phyloP scores from a whole-genome alignment of 164 flowering plant species.

The Warburgia ugandensis region DNA sequence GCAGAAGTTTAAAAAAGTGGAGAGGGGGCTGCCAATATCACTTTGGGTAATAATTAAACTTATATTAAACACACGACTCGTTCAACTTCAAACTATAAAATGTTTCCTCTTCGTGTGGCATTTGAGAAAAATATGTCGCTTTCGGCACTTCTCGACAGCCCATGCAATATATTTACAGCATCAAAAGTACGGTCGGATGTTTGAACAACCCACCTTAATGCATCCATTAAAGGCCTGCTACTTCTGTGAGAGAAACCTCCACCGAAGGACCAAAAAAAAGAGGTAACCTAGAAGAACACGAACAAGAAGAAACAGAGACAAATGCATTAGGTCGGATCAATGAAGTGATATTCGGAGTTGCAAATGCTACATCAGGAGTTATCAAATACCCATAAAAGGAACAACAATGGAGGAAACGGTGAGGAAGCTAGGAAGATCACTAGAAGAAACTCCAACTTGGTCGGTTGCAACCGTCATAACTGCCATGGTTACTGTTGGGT shows the following conservation, averaged over 20 bases:
- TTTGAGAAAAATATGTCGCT: too few species aligned
- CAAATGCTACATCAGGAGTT: too few species aligned
- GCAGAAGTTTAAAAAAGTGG: too few species aligned
- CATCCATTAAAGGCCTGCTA: background rate
- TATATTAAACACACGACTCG: too few species aligned
- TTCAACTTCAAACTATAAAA: too few species aligned
- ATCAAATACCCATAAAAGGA: background rate
- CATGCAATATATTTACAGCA: background rate
- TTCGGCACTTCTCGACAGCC: background rate
- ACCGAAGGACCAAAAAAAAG: too few species aligned
- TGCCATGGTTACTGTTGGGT: conserved; percentile 54
- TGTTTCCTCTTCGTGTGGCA: too few species aligned
- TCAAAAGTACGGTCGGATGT: background rate
- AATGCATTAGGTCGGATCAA: background rate
- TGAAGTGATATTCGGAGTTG: background rate
- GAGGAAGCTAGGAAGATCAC: conserved; percentile 34
- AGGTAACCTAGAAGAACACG: background rate
- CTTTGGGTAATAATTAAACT: too few species aligned
- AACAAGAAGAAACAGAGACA: background rate
- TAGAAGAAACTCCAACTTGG: conserved; percentile 75
- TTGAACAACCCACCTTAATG: background rate
- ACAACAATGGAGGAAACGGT: conserved; percentile 2
- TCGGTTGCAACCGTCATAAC: conserved; percentile 72
- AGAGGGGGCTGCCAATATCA: too few species aligned
- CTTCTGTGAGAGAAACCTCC: too few species aligned